Conservation (phyloP, 176 grass and related monocot species). For the Zoysia pacifica region DNA sequence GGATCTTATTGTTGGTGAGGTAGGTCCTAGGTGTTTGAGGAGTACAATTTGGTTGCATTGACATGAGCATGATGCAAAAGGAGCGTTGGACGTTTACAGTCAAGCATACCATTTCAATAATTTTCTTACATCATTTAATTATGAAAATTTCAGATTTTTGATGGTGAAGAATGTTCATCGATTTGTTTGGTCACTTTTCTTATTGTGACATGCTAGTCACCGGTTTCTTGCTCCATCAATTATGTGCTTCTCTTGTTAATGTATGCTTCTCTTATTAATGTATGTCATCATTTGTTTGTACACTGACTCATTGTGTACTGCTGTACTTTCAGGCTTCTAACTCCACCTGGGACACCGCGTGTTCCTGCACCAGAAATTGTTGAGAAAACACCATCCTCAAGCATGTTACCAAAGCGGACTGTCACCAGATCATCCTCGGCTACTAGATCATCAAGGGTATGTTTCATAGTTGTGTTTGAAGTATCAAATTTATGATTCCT, state of each 20-base stretch:
- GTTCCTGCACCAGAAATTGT: slow-evolving; percentile 56
- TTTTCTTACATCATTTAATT: not conserved
- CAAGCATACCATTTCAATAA: not conserved
- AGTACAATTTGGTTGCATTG: slow-evolving; percentile 15
- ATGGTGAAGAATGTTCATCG: not conserved
- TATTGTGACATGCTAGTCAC: not conserved
- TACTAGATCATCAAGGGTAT: slow-evolving; percentile 84
- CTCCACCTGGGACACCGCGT: slow-evolving; percentile 86
- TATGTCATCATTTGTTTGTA: not conserved
- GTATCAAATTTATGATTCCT: not conserved
- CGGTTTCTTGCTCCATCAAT: not conserved
- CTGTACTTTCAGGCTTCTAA: slow-evolving; percentile 73
- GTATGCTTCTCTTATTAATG: slow-evolving; percentile 15
- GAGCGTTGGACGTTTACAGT: not conserved
- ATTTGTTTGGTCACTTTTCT: slow-evolving; percentile 8
- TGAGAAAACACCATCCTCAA: slow-evolving; percentile 58
- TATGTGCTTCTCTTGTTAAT: slow-evolving; percentile 23
- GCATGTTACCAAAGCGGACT: slow-evolving; percentile 60
- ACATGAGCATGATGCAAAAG: not conserved
- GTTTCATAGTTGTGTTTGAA: slow-evolving; percentile 11
- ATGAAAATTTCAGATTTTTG: not conserved
- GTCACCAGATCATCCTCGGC: slow-evolving; percentile 71
- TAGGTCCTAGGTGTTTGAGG: slow-evolving; percentile 2
- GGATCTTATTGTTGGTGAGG: slow-evolving; percentile 10
- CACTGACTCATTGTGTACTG: not conserved